phyloP scores from a whole-genome alignment of 2,329 filamentous ascomycete species.

The Colletotrichum tropicicola region DNA sequence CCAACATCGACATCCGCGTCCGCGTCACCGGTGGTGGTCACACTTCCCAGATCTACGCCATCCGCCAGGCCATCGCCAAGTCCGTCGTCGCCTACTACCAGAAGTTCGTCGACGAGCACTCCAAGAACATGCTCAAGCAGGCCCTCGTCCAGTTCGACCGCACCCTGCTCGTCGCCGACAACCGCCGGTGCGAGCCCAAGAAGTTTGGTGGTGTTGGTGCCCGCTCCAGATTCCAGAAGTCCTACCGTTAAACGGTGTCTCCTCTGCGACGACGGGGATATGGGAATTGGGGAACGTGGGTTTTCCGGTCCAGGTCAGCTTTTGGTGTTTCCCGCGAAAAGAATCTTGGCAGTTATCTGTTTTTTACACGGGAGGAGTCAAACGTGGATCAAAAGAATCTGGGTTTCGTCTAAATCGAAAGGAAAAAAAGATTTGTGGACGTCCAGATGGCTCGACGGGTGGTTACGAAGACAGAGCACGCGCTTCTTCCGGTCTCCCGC shows the following conservation, averaged over 20 bases:
- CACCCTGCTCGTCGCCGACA: slow-evolving; percentile 97
- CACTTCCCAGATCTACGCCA: slow-evolving; percentile 96
- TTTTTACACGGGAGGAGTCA: slow-evolving; percentile 27
- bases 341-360: slow-evolving; percentile 22
- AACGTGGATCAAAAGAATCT: slow-evolving; percentile 44
- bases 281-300: slow-evolving; percentile 24
- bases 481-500: slow-evolving; percentile 49
- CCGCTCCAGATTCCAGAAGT: slow-evolving; percentile 98
- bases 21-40: slow-evolving; percentile 97
- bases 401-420: slow-evolving; percentile 35
- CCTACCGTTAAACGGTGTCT: slow-evolving; percentile 82
- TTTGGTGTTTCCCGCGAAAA: slow-evolving; percentile 29
- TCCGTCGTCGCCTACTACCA: slow-evolving; percentile 94
- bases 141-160: slow-evolving; percentile 95
- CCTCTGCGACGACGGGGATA: slow-evolving; percentile 23
- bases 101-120: slow-evolving; percentile 99
- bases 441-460: slow-evolving; percentile 12
- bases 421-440: not conserved
- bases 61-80: slow-evolving; percentile 99
- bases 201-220: slow-evolving; percentile 96
- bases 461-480: not conserved
- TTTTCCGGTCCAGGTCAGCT: slow-evolving; percentile 26
- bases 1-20: slow-evolving; percentile 96
- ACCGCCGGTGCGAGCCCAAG: slow-evolving; percentile 99
- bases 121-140: slow-evolving; percentile 99